Percentiles rank a stretch among this genome's conserved stretches.
Evolutionary conservation across 768 basidiomycete species (phyloP).

Genomic region (Psilocybe cubensis): DNA sequence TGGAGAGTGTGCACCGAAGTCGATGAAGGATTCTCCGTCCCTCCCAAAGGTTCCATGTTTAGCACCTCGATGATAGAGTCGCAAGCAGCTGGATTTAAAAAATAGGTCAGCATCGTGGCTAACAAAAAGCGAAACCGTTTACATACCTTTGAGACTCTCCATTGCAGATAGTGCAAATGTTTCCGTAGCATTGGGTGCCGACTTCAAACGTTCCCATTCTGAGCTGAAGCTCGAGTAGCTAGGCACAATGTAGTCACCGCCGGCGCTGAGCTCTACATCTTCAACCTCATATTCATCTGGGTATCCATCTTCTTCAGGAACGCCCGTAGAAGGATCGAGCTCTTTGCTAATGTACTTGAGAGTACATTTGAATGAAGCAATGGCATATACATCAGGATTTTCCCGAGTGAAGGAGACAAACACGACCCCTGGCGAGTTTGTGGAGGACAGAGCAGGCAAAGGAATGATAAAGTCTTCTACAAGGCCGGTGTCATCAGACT

Average conservation of each 20-base stretch:
- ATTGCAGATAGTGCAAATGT: slow-evolving; percentile 92
- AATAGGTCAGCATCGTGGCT: slow-evolving; percentile 16
- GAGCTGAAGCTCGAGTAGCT: slow-evolving; percentile 89
- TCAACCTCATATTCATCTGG: slow-evolving; percentile 98
- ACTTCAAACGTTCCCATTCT: slow-evolving; percentile 93
- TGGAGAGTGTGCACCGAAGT: slow-evolving; percentile 93
- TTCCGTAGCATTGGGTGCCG: slow-evolving; percentile 81
- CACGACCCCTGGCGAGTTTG: slow-evolving; percentile 80
- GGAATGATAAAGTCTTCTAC: slow-evolving; percentile 96
- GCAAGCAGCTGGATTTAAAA: slow-evolving; percentile 74
- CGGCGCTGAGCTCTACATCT: slow-evolving; percentile 91
- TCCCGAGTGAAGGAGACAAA: slow-evolving; percentile 95
- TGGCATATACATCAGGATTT: slow-evolving; percentile 72
- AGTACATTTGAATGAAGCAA: slow-evolving; percentile 86
- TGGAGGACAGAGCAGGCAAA: slow-evolving; percentile 65
- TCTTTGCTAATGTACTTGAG: slow-evolving; percentile 98
- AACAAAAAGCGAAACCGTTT: slow-evolving; percentile 1
- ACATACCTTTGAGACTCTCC: slow-evolving; percentile 89
- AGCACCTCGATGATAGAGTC: slow-evolving; percentile 95
- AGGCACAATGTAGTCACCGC: slow-evolving; percentile 95
- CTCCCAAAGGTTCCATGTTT: slow-evolving; percentile 96
- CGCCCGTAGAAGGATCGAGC: slow-evolving; percentile 91
- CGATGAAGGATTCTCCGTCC: slow-evolving; percentile 81
- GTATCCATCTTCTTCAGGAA: slow-evolving; percentile 98
- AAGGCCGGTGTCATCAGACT: slow-evolving; percentile 71